Evolutionary conservation across 1,284 basidiomycete genomes (phyloP).

Genomic region (Laetiporus sulphureus): DNA sequence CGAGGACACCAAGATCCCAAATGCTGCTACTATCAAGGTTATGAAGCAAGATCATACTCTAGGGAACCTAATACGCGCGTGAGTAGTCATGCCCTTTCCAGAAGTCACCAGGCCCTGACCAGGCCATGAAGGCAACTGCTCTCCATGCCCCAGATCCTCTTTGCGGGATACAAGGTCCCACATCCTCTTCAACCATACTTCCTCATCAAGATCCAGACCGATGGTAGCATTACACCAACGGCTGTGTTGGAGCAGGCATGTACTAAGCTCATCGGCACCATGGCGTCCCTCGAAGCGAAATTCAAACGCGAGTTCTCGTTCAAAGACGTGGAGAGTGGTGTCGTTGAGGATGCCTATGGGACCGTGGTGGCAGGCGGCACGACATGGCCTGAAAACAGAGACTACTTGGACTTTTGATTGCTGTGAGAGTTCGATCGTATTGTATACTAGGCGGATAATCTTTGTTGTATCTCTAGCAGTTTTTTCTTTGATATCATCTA

Average conservation of each 20-base stretch:
- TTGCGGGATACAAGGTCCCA: constrained; percentile 97
- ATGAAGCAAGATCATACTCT: constrained; percentile 98
- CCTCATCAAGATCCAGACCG: constrained; percentile 92
- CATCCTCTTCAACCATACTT: constrained; percentile 95
- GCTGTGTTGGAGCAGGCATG: constrained; percentile 83
- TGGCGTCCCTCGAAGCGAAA: constrained; percentile 61
- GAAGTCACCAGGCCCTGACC: neutral
- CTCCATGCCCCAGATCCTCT: constrained; percentile 79
- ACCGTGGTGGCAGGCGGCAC: constrained; percentile 32
- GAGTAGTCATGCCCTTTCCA: constrained; percentile 29
- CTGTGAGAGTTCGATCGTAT: constrained; percentile 2
- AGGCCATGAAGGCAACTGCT: constrained; percentile 68
- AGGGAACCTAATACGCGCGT: constrained; percentile 94
- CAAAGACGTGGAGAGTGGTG: constrained; percentile 54
- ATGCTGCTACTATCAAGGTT: constrained; percentile 91
- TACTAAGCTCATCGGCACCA: constrained; percentile 73
- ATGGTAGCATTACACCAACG: constrained; percentile 81
- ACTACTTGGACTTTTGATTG: constrained; percentile 64
- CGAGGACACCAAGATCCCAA: constrained; percentile 96
- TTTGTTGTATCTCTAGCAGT: constrained; percentile 11
- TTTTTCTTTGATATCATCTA: neutral
- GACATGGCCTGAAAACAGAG: constrained; percentile 38
- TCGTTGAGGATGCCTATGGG: constrained; percentile 57
- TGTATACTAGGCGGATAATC: constrained; percentile 4
- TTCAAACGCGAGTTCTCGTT: constrained; percentile 75